Evolutionary conservation across 179 eudicot genomes (phyloP).

Genomic region (Carnegiea gigantea): DNA sequence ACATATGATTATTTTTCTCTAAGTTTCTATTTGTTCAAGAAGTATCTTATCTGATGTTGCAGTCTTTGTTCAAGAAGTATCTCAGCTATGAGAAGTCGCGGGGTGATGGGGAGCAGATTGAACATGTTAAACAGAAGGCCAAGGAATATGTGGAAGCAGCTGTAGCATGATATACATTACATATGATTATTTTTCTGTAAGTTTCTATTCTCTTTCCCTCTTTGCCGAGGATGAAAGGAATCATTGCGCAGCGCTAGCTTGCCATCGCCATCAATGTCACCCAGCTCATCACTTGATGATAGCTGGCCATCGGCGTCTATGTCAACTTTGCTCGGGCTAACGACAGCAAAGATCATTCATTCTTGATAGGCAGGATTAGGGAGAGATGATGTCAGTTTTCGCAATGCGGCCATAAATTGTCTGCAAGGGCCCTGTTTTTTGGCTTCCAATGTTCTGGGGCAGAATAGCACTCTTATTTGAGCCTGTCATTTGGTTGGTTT

Average conservation of each 20-base stretch:
- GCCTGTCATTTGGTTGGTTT: neutral
- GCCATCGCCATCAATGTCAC: neutral
- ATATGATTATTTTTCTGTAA: neutral
- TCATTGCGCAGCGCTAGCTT: neutral
- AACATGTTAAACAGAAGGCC: conserved; percentile 68
- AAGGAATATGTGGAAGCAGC: conserved; percentile 58
- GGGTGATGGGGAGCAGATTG: conserved; percentile 70
- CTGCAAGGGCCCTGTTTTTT: neutral
- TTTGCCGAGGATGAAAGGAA: neutral
- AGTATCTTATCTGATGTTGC: conserved; percentile 32
- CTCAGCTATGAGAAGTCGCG: conserved; percentile 63
- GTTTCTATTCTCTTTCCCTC: neutral
- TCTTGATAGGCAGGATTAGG: neutral
- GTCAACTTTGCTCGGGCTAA: neutral
- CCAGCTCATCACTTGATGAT: neutral
- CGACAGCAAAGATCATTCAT: neutral
- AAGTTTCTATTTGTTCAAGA: no score
- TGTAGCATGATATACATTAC: conserved; percentile 6
- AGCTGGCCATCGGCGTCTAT: neutral
- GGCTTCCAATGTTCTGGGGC: neutral
- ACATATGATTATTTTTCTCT: no score
- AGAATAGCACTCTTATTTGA: neutral
- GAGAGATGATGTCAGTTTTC: neutral
- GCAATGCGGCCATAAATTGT: conserved; percentile 8
- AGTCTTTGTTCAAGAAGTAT: conserved; percentile 87